phyloP scores from a whole-genome alignment of 2,329 filamentous ascomycete species.

The Pseudocercospora fuligena region DNA sequence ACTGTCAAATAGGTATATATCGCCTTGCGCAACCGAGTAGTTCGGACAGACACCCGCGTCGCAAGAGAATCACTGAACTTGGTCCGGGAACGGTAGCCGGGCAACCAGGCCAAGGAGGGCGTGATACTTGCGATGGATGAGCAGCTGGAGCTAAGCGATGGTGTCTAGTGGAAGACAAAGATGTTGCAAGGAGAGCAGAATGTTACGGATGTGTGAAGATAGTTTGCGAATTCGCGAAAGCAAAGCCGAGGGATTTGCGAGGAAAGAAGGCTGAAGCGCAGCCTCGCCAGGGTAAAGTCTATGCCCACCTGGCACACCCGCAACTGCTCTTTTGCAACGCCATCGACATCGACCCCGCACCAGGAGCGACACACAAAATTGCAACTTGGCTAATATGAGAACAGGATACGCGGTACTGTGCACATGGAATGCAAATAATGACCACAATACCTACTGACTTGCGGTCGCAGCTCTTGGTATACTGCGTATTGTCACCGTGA shows the following conservation, averaged over 20 bases:
- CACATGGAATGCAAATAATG: neutral
- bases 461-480: neutral
- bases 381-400: neutral
- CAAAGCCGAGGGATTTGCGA: neutral
- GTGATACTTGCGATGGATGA: no score
- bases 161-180: no score
- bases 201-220: no score
- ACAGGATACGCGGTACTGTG: neutral
- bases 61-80: neutral
- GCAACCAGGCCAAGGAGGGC: no score
- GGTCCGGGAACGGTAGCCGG: no score
- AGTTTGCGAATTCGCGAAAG: neutral
- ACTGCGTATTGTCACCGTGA: neutral
- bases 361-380: neutral
- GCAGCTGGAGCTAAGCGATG: no score
- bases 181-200: no score
- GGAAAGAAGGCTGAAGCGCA: neutral
- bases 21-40: neutral
- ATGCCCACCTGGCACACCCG: neutral
- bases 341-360: neutral
- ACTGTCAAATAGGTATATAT: neutral
- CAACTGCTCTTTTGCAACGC: neutral
- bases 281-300: neutral
- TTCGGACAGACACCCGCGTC: neutral
- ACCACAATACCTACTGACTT: neutral